Evolutionary conservation across 2,329 filamentous ascomycete genomes (phyloP), one percentile per base, ranked within the genome.

Genomic region (Pseudopyricularia cyperi): DNA sequence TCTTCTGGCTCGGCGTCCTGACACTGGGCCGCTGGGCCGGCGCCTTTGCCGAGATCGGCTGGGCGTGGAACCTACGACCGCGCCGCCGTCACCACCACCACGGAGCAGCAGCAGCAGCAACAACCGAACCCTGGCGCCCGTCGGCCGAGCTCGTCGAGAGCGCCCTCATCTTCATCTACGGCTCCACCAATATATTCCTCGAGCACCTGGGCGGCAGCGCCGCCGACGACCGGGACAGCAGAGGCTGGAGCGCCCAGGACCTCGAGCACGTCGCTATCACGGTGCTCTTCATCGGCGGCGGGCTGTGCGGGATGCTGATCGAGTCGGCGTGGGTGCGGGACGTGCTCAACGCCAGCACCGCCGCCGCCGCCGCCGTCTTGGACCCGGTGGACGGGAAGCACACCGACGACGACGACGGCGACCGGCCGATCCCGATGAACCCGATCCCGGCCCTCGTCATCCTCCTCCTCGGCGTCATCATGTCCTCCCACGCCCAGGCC

Each of bases 61-160:
- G 91, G 91, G 88, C 89, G 0, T 96, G 91, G 91, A 97, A 97
- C 61, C 68, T 90, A 54, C 85, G 86, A 54, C 89, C 89, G n/a
- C n/a, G n/a, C 17, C 22, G 46, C 3, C 7, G 8, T 24, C 3
- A n/a, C 39, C 11, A 15, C 12, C 9, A 9, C 9, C 28, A 4
- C 28, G 28, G 17, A 12, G 55, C 61, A 60, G 15, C 28, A 30
- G 28, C 55, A 58, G 12, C 75, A 80, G 17, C 74, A 78, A 57
- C 79, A 74, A 62, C 37, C 6, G 39, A 17, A 14, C 39, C 39
- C 11, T 85, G 84, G 77, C 80, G 80, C 50, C 87, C 86, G 1
- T 87, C 87, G 0, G 89, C 87, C 24, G 91, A 97, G 68, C 95
- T 95, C 60, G 80, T 85, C 48, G 91, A 97, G 67, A 94, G 88